Conservation (phyloP, 176 grass and related monocot species). For the Dendrocalamus sinicus region DNA sequence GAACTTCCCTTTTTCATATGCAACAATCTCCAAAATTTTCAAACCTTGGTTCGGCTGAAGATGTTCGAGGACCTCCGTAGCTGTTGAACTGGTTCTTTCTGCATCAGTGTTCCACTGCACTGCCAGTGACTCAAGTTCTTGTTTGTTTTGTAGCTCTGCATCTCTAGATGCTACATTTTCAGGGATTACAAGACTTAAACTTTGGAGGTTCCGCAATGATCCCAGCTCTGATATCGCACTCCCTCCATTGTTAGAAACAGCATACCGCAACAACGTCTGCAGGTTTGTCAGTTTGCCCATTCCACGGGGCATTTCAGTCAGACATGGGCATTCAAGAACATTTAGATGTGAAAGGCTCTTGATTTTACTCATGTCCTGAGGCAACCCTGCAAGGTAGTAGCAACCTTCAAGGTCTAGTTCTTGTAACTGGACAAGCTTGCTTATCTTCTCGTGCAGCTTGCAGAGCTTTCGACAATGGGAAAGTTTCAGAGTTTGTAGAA, state of each 20-base stretch:
- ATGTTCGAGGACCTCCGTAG: background rate
- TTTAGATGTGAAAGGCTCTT: slow-evolving; percentile 10
- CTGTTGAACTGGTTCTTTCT: background rate
- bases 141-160: background rate
- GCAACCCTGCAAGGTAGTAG: background rate
- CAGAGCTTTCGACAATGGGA: background rate
- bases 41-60: background rate
- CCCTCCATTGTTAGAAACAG: background rate
- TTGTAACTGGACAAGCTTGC: background rate
- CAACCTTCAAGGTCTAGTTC: slow-evolving; percentile 34
- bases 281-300: slow-evolving; percentile 13
- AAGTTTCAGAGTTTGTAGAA: background rate
- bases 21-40: slow-evolving; percentile 31
- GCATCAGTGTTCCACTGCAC: background rate
- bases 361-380: slow-evolving; percentile 15
- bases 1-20: background rate
- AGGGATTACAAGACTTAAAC: background rate
- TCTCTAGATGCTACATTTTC: background rate
- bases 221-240: background rate
- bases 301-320: background rate
- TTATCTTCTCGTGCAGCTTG: background rate
- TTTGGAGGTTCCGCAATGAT: background rate
- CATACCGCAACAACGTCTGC: background rate
- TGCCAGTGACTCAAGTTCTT: background rate
- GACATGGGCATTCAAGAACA: background rate